Conservation (phyloP, 2,329 filamentous ascomycete genomes). For the Fusarium foetens region DNA sequence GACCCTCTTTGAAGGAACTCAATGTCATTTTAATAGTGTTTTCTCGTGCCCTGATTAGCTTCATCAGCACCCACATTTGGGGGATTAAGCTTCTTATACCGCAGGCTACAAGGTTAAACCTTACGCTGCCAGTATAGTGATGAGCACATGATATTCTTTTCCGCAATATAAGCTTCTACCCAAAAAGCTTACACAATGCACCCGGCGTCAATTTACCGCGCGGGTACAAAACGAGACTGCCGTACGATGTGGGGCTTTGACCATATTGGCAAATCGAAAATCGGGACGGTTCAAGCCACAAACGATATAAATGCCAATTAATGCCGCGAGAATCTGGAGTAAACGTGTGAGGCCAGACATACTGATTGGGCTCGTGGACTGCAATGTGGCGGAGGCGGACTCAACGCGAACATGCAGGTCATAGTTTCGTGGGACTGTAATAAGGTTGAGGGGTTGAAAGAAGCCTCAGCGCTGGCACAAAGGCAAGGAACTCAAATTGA, state of each 20-base stretch:
- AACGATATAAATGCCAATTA: too few relatives aligned
- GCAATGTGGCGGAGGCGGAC: neutral
- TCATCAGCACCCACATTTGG: neutral
- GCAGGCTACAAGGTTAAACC: too few relatives aligned
- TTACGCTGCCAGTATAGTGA: neutral
- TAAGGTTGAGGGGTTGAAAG: too few relatives aligned
- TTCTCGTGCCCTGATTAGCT: neutral
- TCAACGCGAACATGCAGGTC: neutral
- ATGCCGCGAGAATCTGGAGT: accelerated
- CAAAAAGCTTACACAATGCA: too few relatives aligned
- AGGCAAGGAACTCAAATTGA: too few relatives aligned
- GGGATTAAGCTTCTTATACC: neutral
- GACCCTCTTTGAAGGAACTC: neutral
- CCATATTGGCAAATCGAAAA: neutral
- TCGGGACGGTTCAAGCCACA: neutral
- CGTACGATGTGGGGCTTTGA: neutral
- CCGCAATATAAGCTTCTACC: accelerated
- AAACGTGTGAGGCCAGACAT: neutral
- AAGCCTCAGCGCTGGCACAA: too few relatives aligned
- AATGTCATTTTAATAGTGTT: too few relatives aligned
- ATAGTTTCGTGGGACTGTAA: too few relatives aligned
- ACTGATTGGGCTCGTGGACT: too few relatives aligned
- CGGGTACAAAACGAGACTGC: neutral
- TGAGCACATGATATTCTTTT: neutral
- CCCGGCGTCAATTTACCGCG: neutral